A percentile compares a stretch with the other conserved stretches of the same genome.
Conservation (phyloP, 2,329 filamentous ascomycete species). For the Phaeophleospora eucalypticola region DNA sequence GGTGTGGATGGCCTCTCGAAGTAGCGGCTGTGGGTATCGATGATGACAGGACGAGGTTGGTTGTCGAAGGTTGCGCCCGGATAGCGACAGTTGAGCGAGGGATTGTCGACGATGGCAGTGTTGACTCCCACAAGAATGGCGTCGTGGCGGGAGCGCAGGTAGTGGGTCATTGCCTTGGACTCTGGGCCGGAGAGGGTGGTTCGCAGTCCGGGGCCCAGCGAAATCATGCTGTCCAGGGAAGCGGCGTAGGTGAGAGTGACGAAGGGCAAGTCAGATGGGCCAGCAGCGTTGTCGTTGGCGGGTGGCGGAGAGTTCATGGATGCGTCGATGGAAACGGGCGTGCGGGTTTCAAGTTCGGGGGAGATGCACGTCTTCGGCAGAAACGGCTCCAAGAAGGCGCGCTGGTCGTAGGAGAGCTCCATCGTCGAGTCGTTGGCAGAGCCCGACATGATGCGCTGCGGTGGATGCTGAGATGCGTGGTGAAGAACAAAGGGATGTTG, state of each 20-base stretch:
- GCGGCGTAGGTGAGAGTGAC: conserved; percentile 86
- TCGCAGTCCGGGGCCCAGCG: conserved; percentile 71
- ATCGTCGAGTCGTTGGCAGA: no score
- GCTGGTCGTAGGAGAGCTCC: conserved; percentile 36
- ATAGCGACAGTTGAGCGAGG: conserved; percentile 75
- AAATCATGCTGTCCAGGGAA: conserved; percentile 78
- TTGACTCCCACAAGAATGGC: conserved; percentile 82
- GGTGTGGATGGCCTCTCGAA: no score
- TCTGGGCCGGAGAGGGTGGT: conserved; percentile 77
- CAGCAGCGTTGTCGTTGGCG: conserved; percentile 3
- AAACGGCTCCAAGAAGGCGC: conserved; percentile 50
- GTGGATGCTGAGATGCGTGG: background rate
- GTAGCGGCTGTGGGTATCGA: conserved; percentile 79
- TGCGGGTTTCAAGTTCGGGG: conserved; percentile 2
- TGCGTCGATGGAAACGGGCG: no score
- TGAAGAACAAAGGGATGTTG: background rate
- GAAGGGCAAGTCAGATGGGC: conserved; percentile 43
- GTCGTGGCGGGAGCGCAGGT: conserved; percentile 74
- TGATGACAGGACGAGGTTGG: conserved; percentile 76
- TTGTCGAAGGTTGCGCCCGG: conserved; percentile 48
- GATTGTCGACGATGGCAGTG: conserved; percentile 80
- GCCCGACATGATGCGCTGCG: conserved; percentile 21
- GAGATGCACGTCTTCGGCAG: conserved; percentile 29
- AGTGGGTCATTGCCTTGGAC: conserved; percentile 91
- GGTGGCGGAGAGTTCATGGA: no score